A percentile compares a stretch with the other conserved stretches of the same genome.
phyloP scores from a whole-genome alignment of 169 alveolate genomes.

The Plasmodium coatneyi region DNA sequence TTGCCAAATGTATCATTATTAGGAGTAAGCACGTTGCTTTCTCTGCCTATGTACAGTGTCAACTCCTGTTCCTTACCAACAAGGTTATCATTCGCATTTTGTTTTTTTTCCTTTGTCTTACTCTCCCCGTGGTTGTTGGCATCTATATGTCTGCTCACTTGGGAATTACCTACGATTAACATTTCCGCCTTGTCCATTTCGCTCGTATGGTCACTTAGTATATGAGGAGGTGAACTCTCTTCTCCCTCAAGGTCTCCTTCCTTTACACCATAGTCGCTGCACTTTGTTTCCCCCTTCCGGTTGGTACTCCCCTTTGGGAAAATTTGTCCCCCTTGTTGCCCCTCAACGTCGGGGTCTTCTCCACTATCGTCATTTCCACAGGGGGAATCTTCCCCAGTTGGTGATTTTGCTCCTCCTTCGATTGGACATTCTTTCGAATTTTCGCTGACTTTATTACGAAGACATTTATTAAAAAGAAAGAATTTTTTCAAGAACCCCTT shows the following conservation, averaged over 20 bases:
- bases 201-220: background rate
- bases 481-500: background rate
- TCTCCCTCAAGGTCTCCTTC: background rate
- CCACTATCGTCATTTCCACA: background rate
- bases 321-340: background rate
- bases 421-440: background rate
- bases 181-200: background rate
- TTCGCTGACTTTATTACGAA: background rate
- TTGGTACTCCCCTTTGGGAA: background rate
- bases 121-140: background rate
- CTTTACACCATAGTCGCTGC: background rate
- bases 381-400: background rate
- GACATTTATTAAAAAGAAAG: background rate
- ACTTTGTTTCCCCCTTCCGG: background rate
- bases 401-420: background rate
- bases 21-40: background rate
- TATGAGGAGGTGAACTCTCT: background rate
- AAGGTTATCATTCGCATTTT: background rate
- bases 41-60: background rate
- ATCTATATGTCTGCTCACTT: background rate
- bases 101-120: background rate
- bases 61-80: background rate
- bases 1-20: background rate
- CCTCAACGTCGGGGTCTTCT: background rate
- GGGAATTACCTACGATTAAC: background rate